phyloP scores from a whole-genome alignment of 768 basidiomycete genomes.

The Lentinula raphanica region DNA sequence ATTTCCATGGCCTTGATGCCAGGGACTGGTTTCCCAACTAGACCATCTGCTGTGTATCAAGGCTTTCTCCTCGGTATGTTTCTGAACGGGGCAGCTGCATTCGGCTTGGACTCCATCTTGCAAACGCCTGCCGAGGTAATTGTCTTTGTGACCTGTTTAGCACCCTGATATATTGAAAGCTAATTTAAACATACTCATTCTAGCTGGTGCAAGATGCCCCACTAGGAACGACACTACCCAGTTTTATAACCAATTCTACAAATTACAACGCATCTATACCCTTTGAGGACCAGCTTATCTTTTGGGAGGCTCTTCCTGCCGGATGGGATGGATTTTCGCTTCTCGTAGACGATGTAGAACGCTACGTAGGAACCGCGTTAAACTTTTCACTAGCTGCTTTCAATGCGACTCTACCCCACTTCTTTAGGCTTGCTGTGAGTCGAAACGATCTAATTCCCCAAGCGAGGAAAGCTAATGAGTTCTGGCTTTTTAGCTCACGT shows the following conservation, averaged over 20 bases:
- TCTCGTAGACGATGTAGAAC: slow-evolving; percentile 82
- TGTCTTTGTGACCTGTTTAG: slow-evolving; percentile 16
- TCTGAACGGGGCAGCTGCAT: slow-evolving; percentile 73
- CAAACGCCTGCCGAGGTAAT: slow-evolving; percentile 65
- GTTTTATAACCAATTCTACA: slow-evolving; percentile 71
- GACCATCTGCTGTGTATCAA: slow-evolving; percentile 74
- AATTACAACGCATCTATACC: slow-evolving; percentile 55
- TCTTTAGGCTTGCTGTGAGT: slow-evolving; percentile 77
- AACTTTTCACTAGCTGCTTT: slow-evolving; percentile 68
- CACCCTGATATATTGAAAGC: not conserved
- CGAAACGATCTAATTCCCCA: slow-evolving; percentile 1
- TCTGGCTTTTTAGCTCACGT: slow-evolving; percentile 38
- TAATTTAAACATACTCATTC: slow-evolving; percentile 5
- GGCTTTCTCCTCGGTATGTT: slow-evolving; percentile 81
- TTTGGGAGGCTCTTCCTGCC: slow-evolving; percentile 47
- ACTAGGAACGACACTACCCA: slow-evolving; percentile 62
- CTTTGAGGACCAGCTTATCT: slow-evolving; percentile 48
- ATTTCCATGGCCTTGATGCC: slow-evolving; percentile 71
- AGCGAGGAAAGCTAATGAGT: not conserved
- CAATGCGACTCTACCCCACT: slow-evolving; percentile 58
- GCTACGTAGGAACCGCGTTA: slow-evolving; percentile 63
- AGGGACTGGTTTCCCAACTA: slow-evolving; percentile 76
- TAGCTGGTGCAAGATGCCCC: slow-evolving; percentile 72
- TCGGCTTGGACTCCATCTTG: slow-evolving; percentile 74
- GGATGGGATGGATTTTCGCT: slow-evolving; percentile 76